Percentiles rank a stretch among this genome's conserved stretches.
These are phyloP conservation scores for Vaccinium vitisidaea DNA, from an alignment of 148 eudicot genomes.

Conservation along the genomic window DNA sequence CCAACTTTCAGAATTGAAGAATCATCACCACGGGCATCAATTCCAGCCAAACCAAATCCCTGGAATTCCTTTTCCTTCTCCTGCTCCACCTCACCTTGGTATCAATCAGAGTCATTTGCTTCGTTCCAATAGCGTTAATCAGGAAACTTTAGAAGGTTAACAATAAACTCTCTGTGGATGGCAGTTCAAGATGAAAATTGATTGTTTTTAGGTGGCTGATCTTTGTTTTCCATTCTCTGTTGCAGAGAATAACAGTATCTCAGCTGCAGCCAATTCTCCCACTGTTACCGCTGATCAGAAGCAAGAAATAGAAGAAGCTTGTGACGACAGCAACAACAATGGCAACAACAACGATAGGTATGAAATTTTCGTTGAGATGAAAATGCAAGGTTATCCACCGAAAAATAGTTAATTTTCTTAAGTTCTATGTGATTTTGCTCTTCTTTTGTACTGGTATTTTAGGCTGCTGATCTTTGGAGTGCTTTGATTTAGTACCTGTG, in stretches of 20 bases:
- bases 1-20: conserved; percentile 66
- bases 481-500: conserved; percentile 1
- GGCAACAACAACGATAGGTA: conserved; percentile 51
- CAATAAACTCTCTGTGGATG: neutral
- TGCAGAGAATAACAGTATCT: conserved; percentile 37
- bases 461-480: neutral
- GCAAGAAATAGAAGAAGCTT: conserved; percentile 30
- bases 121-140: conserved; percentile 26
- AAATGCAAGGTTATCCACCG: neutral
- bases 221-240: neutral
- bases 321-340: conserved; percentile 27
- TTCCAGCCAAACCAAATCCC: conserved; percentile 30
- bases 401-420: neutral
- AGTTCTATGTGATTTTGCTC: neutral
- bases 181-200: neutral
- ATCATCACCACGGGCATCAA: conserved; percentile 34
- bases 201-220: neutral
- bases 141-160: conserved; percentile 51
- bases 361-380: neutral
- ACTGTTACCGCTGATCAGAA: conserved; percentile 29
- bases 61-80: conserved; percentile 29
- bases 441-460: neutral
- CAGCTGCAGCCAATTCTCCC: conserved; percentile 21
- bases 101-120: conserved; percentile 25
- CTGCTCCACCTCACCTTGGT: conserved; percentile 21